Evolutionary conservation across 495 filamentous ascomycete genomes (phyloP).

Genomic region (Aspergillus incahuasiensis): DNA sequence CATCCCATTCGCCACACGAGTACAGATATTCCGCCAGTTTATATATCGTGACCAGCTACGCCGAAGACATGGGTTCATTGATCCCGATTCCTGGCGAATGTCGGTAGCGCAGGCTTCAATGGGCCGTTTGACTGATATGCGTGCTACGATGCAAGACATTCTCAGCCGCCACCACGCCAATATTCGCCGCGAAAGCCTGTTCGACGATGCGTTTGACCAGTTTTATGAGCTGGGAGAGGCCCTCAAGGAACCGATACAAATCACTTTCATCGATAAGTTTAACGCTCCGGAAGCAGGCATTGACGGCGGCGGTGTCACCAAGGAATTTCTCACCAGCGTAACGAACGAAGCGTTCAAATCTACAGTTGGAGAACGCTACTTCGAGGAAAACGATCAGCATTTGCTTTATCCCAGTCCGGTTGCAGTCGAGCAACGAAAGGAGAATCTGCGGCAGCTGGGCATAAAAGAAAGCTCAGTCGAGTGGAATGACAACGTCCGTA

Average conservation of each 20-base stretch:
- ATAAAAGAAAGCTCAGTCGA: conserved; percentile 47
- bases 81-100: conserved; percentile 77
- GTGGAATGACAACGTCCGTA: conserved; percentile 54
- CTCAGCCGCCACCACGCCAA: conserved; percentile 72
- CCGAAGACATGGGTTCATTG: conserved; percentile 68
- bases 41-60: conserved; percentile 75
- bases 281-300: conserved; percentile 85
- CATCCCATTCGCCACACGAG: conserved; percentile 86
- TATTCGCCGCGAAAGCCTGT: conserved; percentile 74
- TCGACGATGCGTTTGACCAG: conserved; percentile 78
- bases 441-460: conserved; percentile 50
- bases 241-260: conserved; percentile 95
- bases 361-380: conserved; percentile 51
- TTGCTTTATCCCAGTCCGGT: conserved; percentile 85
- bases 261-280: conserved; percentile 93
- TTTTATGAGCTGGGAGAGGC: conserved; percentile 79
- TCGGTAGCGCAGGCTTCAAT: conserved; percentile 44
- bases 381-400: conserved; percentile 84
- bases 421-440: conserved; percentile 67
- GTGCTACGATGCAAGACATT: conserved; percentile 38
- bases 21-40: conserved; percentile 93
- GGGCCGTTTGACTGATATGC: conserved; percentile 34
- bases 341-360: conserved; percentile 80
- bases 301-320: conserved; percentile 95
- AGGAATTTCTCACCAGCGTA: conserved; percentile 91